Evolutionary conservation across 805 yeast species (phyloP), one percentile per base, ranked within the genome.

Genomic region (Wickerhamiella nectarea): DNA sequence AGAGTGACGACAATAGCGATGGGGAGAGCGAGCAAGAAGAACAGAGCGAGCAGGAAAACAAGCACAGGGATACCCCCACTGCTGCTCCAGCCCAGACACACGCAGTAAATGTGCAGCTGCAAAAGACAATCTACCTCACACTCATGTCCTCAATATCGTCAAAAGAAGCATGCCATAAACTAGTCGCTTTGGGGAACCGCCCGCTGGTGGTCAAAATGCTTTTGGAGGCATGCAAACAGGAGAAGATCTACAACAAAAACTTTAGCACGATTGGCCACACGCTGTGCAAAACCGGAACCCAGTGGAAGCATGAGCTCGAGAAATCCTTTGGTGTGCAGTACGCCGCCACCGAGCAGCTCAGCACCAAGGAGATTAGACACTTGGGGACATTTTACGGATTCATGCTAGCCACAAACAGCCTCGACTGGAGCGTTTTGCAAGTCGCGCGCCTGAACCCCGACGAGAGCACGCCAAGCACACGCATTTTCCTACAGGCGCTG

Each of bases 101-200:
- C 34, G 34, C 31, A 36, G 12, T 14, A n/a, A n/a, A n/a, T 24
- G 65, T 76, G 1, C 75, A 76, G 41, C 75, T 76, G 51, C 84
- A 84, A 52, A 84, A 84, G 52, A 72, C 72, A 1, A 80, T 89
- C 2, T 89, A 89, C 53, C 63, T 87, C 22, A 79, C 89, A 0
- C 65, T 91, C 8, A 85, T 83, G 79, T 84, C 95, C 18, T 77
- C 94, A 47, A 74, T 89, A 78, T 78, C 93, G 0, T 76, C 87
- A 4, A 94, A 84, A 51, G 98, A 91, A 65, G 89, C 94, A 0
- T 86, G 84, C 1, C 97, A 87, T 59, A 87, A 87, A 58, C 62
- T 91, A 5, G 52, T 82, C 34, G 54, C 67, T 7, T 63, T 69
- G 11, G 61, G 64, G 0, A 56, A 52, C 11, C 22, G 38, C 11